phyloP scores from a whole-genome alignment of 2,329 filamentous ascomycete species.

The Claviceps paspali region DNA sequence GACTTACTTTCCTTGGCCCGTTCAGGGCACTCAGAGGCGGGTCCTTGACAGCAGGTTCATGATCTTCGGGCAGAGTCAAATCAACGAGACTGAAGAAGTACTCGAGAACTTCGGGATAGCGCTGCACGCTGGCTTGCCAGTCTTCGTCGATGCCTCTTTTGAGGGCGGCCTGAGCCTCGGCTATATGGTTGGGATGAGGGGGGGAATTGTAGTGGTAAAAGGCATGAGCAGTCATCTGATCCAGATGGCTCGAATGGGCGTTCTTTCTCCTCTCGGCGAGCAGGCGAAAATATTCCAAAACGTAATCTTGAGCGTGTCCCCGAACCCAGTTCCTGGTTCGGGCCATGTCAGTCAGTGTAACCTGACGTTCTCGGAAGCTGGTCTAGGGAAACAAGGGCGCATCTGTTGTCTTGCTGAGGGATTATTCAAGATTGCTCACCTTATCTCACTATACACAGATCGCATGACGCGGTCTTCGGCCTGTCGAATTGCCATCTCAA shows the following conservation, averaged over 20 bases:
- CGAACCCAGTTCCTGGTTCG: conserved; percentile 45
- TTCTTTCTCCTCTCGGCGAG: conserved; percentile 46
- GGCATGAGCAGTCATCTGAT: conserved; percentile 38
- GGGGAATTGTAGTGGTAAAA: conserved; percentile 41
- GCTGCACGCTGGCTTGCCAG: conserved; percentile 59
- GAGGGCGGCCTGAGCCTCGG: conserved; percentile 46
- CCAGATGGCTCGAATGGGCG: conserved; percentile 38
- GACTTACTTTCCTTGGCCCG: conserved; percentile 30
- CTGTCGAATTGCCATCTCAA: conserved; percentile 46
- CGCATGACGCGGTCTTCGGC: conserved; percentile 51
- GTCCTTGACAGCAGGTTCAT: conserved; percentile 42
- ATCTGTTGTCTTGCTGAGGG: background rate
- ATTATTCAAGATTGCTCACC: conserved; percentile 27
- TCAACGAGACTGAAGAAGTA: conserved; percentile 64
- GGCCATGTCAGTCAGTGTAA: conserved; percentile 6
- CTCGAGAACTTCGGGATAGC: conserved; percentile 68
- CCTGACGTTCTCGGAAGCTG: background rate
- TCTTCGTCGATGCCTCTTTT: conserved; percentile 66
- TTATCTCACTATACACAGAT: conserved; percentile 45
- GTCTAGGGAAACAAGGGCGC: background rate
- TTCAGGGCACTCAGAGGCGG: conserved; percentile 41
- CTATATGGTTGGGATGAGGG: conserved; percentile 47
- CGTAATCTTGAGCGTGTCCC: conserved; percentile 50
- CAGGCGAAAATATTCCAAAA: conserved; percentile 48
- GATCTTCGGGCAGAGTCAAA: conserved; percentile 46